These are phyloP conservation scores for Drechslerella stenobrocha DNA, from an alignment of 2,329 filamentous ascomycete species.

Conservation along the genomic window DNA sequence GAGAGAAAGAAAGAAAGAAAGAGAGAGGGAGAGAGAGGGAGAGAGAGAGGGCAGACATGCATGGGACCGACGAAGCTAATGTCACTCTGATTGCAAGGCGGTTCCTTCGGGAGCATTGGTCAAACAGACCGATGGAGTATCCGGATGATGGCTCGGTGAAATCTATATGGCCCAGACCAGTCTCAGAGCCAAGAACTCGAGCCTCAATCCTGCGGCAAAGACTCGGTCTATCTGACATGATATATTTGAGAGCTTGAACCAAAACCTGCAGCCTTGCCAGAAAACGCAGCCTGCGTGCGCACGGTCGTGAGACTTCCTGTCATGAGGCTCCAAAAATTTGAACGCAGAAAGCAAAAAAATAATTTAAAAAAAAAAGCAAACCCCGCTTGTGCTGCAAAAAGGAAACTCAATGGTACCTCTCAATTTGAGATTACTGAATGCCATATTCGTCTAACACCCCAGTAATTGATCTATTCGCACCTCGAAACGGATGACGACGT, in stretches of 20 bases:
- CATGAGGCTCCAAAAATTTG: slow-evolving; percentile 2
- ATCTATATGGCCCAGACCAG: background rate
- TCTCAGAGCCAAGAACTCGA: slow-evolving; percentile 1
- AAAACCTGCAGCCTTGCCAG: slow-evolving; percentile 2
- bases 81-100: no score
- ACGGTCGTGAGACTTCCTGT: background rate
- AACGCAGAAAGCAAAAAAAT: background rate
- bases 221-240: background rate
- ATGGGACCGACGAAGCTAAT: no score
- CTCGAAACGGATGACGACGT: no score
- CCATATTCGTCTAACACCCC: no score
- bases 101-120: no score
- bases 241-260: background rate
- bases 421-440: background rate
- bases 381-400: background rate
- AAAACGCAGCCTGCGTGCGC: no score
- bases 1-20: no score
- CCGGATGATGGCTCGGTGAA: background rate
- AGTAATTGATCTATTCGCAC: no score
- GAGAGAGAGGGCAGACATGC: no score
- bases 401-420: slow-evolving; percentile 1
- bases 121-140: no score
- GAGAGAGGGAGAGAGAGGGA: no score
- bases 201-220: slow-evolving; percentile 2
- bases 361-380: background rate